A percentile compares a stretch with the other conserved stretches of the same genome.
These are phyloP conservation scores for Pseudoneurospora amorphoporcata DNA, from an alignment of 495 filamentous ascomycete species.

Conservation along the genomic window DNA sequence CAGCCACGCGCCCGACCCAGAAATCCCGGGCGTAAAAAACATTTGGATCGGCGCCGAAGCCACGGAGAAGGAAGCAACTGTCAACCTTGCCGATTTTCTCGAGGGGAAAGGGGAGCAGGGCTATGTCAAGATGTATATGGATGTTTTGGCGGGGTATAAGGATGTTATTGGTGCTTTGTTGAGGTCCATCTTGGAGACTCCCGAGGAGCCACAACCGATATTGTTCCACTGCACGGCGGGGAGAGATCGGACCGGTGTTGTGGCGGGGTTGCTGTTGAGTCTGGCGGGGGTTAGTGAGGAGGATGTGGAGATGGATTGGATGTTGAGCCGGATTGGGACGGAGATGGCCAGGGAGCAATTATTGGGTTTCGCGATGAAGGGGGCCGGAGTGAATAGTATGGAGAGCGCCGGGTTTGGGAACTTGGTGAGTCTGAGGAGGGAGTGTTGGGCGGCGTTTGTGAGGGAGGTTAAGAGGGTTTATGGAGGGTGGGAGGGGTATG, in stretches of 20 bases:
- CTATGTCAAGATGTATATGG: slow-evolving; percentile 32
- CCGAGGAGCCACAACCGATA: slow-evolving; percentile 23
- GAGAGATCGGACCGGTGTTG: slow-evolving; percentile 54
- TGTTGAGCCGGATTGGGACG: slow-evolving; percentile 36
- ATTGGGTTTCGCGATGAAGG: slow-evolving; percentile 25
- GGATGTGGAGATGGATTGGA: slow-evolving; percentile 41
- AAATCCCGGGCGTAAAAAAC: slow-evolving; percentile 29
- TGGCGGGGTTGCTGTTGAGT: slow-evolving; percentile 45
- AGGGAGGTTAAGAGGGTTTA: slow-evolving; percentile 24
- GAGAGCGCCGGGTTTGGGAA: slow-evolving; percentile 33
- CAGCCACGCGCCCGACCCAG: slow-evolving; percentile 22
- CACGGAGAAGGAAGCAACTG: slow-evolving; percentile 19
- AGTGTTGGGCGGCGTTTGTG: slow-evolving; percentile 32
- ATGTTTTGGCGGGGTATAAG: slow-evolving; percentile 28
- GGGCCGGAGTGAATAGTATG: slow-evolving; percentile 15
- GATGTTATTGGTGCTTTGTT: slow-evolving; percentile 27
- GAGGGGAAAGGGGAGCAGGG: slow-evolving; percentile 32
- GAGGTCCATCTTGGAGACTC: slow-evolving; percentile 24
- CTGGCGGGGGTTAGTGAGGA: slow-evolving; percentile 39
- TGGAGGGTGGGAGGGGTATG: slow-evolving; percentile 36
- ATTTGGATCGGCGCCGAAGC: slow-evolving; percentile 22
- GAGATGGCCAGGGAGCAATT: slow-evolving; percentile 35
- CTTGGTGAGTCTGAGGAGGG: slow-evolving; percentile 22
- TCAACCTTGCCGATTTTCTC: slow-evolving; percentile 24
- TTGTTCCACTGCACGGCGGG: slow-evolving; percentile 48